phyloP scores from a whole-genome alignment of 2,329 filamentous ascomycete genomes.

The Claviceps purpurea region DNA sequence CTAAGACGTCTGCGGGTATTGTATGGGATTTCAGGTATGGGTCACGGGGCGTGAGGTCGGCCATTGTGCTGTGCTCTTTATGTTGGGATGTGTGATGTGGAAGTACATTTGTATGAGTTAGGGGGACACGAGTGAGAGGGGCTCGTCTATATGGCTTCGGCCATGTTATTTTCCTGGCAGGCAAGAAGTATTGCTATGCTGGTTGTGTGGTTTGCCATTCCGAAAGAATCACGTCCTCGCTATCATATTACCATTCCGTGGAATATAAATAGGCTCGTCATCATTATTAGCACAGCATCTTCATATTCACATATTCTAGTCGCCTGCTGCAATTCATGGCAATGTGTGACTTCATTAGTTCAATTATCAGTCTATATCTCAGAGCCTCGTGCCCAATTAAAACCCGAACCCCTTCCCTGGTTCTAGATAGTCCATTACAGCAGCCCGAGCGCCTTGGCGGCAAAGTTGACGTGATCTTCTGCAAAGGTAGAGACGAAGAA shows the following conservation, averaged over 20 bases:
- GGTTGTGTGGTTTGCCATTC: too few relatives aligned
- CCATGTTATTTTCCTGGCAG: neutral
- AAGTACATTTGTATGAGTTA: neutral
- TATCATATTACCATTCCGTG: too few relatives aligned
- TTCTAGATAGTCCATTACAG: too few relatives aligned
- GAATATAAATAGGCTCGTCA: too few relatives aligned
- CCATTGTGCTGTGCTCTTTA: neutral
- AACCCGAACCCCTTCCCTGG: neutral
- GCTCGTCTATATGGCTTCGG: neutral
- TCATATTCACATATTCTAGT: neutral
- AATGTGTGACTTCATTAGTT: too few relatives aligned
- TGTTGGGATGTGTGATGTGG: neutral
- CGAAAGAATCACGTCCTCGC: too few relatives aligned
- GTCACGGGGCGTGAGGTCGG: neutral
- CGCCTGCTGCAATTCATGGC: too few relatives aligned
- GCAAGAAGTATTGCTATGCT: too few relatives aligned
- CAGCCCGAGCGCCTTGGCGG: slow-evolving; percentile 62
- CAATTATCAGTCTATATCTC: too few relatives aligned
- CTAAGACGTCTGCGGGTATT: neutral
- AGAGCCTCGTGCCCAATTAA: neutral
- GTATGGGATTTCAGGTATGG: neutral
- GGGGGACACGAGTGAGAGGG: neutral
- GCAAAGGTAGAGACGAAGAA: slow-evolving; percentile 89
- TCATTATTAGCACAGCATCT: too few relatives aligned
- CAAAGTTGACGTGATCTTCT: slow-evolving; percentile 82